phyloP scores from a whole-genome alignment of 2,329 filamentous ascomycete genomes.

The Fusarium aywerte region DNA sequence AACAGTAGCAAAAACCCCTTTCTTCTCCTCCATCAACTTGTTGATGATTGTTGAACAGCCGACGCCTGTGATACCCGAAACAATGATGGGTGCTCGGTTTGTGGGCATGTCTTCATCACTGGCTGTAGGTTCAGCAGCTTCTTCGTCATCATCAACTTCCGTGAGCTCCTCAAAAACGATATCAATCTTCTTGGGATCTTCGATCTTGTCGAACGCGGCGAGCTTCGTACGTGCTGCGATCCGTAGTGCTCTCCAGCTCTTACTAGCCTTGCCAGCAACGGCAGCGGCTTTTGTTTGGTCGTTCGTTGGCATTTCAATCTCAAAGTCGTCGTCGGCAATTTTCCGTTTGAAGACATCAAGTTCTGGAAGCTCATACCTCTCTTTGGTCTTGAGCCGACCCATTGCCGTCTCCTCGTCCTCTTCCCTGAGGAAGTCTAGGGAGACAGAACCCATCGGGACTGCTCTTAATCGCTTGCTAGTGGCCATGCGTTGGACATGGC shows the following conservation, averaged over 20 bases:
- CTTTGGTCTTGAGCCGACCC: slow-evolving; percentile 73
- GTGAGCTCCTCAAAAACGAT: slow-evolving; percentile 64
- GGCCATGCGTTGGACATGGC: slow-evolving; percentile 71
- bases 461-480: slow-evolving; percentile 76
- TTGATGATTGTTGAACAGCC: slow-evolving; percentile 73
- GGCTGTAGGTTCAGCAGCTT: slow-evolving; percentile 50
- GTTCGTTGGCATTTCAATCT: slow-evolving; percentile 82
- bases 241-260: slow-evolving; percentile 88
- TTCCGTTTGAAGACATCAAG: slow-evolving; percentile 76
- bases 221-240: slow-evolving; percentile 80
- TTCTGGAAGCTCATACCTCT: slow-evolving; percentile 75
- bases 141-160: slow-evolving; percentile 52
- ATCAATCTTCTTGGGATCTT: slow-evolving; percentile 78
- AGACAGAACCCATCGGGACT: slow-evolving; percentile 75
- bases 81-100: slow-evolving; percentile 68
- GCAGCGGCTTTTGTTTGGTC: slow-evolving; percentile 65
- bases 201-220: slow-evolving; percentile 85
- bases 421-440: slow-evolving; percentile 82
- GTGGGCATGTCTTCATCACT: slow-evolving; percentile 56
- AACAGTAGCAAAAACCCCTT: slow-evolving; percentile 71
- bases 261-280: slow-evolving; percentile 81
- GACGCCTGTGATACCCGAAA: slow-evolving; percentile 71
- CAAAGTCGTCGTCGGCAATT: slow-evolving; percentile 83
- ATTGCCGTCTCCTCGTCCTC: slow-evolving; percentile 68
- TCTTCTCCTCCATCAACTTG: slow-evolving; percentile 71